Evolutionary conservation across 179 eudicot species (phyloP).

Genomic region (Corrigiola litoralis): DNA sequence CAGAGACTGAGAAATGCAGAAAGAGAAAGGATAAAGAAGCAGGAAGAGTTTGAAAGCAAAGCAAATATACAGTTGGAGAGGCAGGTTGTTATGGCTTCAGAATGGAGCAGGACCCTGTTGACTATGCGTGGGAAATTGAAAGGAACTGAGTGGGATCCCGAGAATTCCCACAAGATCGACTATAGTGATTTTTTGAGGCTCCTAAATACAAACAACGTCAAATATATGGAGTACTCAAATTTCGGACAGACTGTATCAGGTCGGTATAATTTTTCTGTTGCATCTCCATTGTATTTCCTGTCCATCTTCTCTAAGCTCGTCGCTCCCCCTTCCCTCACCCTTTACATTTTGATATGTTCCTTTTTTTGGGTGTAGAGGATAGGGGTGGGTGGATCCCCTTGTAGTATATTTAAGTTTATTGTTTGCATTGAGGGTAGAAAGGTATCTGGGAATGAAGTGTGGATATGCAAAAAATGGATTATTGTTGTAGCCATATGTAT

Average conservation of each 20-base stretch:
- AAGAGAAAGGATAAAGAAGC: conserved; percentile 54
- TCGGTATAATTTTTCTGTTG: conserved; percentile 17
- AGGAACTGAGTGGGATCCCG: conserved; percentile 94
- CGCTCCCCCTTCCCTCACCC: background rate
- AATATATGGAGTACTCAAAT: conserved; percentile 86
- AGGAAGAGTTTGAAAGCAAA: conserved; percentile 74
- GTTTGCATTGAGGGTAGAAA: too few species aligned
- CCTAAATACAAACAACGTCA: conserved; percentile 69
- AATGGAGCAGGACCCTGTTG: conserved; percentile 83
- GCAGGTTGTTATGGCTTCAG: conserved; percentile 87
- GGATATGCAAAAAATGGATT: background rate
- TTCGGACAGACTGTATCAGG: conserved; percentile 83
- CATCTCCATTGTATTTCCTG: background rate
- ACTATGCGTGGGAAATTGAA: conserved; percentile 70
- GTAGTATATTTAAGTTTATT: too few species aligned
- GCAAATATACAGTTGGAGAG: conserved; percentile 86
- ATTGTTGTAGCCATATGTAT: background rate
- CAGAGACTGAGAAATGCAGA: conserved; percentile 80
- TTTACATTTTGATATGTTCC: background rate
- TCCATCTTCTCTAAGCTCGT: background rate
- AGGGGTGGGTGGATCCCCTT: too few species aligned
- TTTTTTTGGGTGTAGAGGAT: background rate
- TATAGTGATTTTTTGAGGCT: conserved; percentile 75
- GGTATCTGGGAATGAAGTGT: background rate
- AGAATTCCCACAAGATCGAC: conserved; percentile 63